Conservation (phyloP, 2,329 filamentous ascomycete genomes). For the Alternaria dauci region DNA sequence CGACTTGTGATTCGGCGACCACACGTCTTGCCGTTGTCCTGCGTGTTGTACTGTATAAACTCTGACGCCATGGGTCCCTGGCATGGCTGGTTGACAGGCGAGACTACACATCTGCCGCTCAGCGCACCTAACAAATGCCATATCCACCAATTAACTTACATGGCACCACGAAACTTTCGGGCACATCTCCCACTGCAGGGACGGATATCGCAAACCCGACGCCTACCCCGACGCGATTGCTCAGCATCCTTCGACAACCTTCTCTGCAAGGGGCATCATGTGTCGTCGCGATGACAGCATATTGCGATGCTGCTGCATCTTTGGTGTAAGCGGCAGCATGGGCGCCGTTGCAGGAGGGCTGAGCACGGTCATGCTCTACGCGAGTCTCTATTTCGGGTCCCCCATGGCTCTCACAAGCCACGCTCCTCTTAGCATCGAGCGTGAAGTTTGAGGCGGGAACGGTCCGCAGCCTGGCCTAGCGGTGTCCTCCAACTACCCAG, state of each 20-base stretch:
- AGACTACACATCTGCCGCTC: conserved; percentile 32
- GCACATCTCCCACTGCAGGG: conserved; percentile 26
- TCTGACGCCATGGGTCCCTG: conserved; percentile 14
- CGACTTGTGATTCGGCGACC: conserved; percentile 20
- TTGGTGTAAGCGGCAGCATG: conserved; percentile 37
- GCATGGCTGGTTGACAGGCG: conserved; percentile 21
- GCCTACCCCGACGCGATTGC: conserved; percentile 9
- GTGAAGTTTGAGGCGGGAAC: conserved; percentile 47
- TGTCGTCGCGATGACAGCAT: conserved; percentile 28
- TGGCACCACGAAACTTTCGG: conserved; percentile 18
- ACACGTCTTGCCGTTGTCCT: conserved; percentile 18
- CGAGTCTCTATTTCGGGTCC: conserved; percentile 43
- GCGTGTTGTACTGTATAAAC: conserved; percentile 8
- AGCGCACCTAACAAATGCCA: conserved; percentile 26
- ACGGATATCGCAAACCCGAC: conserved; percentile 17
- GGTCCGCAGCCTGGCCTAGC: conserved; percentile 49
- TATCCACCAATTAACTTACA: conserved; percentile 27
- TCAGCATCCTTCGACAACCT: conserved; percentile 11
- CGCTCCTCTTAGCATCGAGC: conserved; percentile 42
- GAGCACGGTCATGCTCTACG: conserved; percentile 36
- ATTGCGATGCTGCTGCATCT: conserved; percentile 33
- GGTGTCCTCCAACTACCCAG: conserved; percentile 26
- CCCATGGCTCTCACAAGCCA: conserved; percentile 38
- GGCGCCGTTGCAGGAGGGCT: conserved; percentile 42
- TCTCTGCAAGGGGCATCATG: conserved; percentile 11